phyloP scores from a whole-genome alignment of 2,329 filamentous ascomycete species.

The Pyrenophora teres region DNA sequence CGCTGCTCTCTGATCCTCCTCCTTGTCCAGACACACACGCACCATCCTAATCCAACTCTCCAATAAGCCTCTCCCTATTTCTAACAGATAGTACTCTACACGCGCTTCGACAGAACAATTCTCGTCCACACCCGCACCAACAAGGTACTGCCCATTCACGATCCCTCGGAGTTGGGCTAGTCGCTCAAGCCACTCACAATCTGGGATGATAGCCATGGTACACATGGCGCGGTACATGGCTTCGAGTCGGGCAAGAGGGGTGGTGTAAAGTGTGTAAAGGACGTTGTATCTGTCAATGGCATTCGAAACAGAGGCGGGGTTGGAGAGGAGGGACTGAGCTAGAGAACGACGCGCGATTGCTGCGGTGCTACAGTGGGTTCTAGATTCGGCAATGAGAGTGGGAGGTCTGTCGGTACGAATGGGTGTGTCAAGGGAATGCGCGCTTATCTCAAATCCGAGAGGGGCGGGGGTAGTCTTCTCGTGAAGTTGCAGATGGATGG shows the following conservation, averaged over 20 bases:
- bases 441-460: neutral
- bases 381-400: slow-evolving; percentile 18
- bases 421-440: slow-evolving; percentile 14
- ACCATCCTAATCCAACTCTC: slow-evolving; percentile 19
- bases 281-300: slow-evolving; percentile 18
- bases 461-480: neutral
- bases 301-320: neutral
- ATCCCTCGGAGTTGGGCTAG: slow-evolving; percentile 12
- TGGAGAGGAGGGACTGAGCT: slow-evolving; percentile 10
- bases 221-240: slow-evolving; percentile 21
- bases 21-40: slow-evolving; percentile 14
- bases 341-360: slow-evolving; percentile 14
- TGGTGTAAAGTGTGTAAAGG: slow-evolving; percentile 13
- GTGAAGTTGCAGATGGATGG: slow-evolving; percentile 20
- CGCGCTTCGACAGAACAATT: slow-evolving; percentile 18
- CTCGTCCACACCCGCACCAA: slow-evolving; percentile 15
- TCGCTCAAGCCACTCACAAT: slow-evolving; percentile 17
- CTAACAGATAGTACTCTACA: slow-evolving; percentile 27
- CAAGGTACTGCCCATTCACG: neutral
- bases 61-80: slow-evolving; percentile 14
- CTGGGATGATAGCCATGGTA: slow-evolving; percentile 17
- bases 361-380: neutral
- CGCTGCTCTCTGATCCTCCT: slow-evolving; percentile 10
- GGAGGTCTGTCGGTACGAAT: slow-evolving; percentile 26
- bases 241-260: neutral